Percentiles rank a stretch among this genome's conserved stretches.
These are phyloP conservation scores for Phycomyces blakesleeanus DNA, from an alignment of 192 early-diverging fungal genomes.

Conservation along the genomic window DNA sequence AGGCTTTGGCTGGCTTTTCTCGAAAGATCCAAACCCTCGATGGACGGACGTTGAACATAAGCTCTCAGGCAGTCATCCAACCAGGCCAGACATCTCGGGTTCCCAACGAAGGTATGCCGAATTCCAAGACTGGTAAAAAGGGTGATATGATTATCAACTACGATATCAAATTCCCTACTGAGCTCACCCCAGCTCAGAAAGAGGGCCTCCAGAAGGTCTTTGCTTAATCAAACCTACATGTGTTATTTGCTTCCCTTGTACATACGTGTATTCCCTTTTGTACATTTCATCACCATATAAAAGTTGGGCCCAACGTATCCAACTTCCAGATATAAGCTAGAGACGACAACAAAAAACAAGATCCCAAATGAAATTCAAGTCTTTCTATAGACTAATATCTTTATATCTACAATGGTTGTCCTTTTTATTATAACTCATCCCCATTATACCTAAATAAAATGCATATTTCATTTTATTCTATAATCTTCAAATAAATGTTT, in stretches of 20 bases:
- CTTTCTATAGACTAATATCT: no score
- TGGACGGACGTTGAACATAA: constrained; percentile 66
- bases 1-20: constrained; percentile 79
- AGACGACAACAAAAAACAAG: no score
- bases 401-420: no score
- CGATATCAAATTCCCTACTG: constrained; percentile 75
- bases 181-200: constrained; percentile 69
- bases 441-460: no score
- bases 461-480: no score
- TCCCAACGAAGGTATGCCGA: constrained; percentile 89
- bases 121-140: constrained; percentile 76
- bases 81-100: constrained; percentile 76
- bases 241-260: not conserved
- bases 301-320: no score
- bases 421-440: no score
- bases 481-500: no score
- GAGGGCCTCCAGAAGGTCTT: constrained; percentile 52
- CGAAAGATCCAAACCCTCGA: constrained; percentile 72
- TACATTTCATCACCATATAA: not conserved
- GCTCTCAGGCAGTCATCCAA: constrained; percentile 51
- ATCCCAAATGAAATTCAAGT: no score
- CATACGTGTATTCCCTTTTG: not conserved
- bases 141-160: constrained; percentile 87
- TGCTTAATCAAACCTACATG: constrained; percentile 1
- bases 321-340: no score